phyloP scores from a whole-genome alignment of 805 yeast genomes.

The Kodamaea kakaduensis region DNA sequence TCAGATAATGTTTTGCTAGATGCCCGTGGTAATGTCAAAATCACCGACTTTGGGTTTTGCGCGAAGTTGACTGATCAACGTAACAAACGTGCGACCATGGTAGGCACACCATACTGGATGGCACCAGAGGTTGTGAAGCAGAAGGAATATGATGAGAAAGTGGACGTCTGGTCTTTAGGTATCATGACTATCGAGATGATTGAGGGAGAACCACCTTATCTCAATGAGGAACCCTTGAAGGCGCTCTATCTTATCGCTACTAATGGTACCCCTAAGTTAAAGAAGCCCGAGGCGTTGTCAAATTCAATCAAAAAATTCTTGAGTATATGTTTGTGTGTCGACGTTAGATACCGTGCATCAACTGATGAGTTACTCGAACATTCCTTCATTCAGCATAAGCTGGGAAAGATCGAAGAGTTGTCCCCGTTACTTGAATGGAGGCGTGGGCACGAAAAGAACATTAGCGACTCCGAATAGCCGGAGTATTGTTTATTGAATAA shows the following conservation, averaged over 20 bases:
- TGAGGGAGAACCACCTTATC: conserved; percentile 80
- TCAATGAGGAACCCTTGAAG: conserved; percentile 73
- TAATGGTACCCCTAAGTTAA: conserved; percentile 75
- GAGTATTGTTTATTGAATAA: neutral
- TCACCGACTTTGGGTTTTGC: conserved; percentile 46
- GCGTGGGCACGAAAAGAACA: conserved; percentile 10
- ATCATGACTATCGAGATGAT: conserved; percentile 87
- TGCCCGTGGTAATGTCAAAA: conserved; percentile 41
- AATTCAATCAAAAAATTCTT: conserved; percentile 79
- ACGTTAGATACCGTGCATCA: conserved; percentile 84
- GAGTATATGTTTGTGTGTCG: conserved; percentile 90
- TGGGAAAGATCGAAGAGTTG: conserved; percentile 58
- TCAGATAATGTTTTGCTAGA: conserved; percentile 44
- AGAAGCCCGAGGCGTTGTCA: conserved; percentile 64
- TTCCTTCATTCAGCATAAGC: conserved; percentile 57
- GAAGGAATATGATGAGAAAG: conserved; percentile 77
- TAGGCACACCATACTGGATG: conserved; percentile 89
- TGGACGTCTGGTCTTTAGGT: conserved; percentile 80
- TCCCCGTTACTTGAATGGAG: conserved; percentile 56
- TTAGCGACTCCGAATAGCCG: neutral
- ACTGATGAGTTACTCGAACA: conserved; percentile 85
- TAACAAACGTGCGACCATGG: conserved; percentile 78
- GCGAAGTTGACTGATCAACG: conserved; percentile 74
- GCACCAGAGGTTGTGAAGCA: conserved; percentile 83
- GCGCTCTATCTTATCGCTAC: conserved; percentile 76